phyloP scores from a whole-genome alignment of 768 basidiomycete species.

The Mycena pura region DNA sequence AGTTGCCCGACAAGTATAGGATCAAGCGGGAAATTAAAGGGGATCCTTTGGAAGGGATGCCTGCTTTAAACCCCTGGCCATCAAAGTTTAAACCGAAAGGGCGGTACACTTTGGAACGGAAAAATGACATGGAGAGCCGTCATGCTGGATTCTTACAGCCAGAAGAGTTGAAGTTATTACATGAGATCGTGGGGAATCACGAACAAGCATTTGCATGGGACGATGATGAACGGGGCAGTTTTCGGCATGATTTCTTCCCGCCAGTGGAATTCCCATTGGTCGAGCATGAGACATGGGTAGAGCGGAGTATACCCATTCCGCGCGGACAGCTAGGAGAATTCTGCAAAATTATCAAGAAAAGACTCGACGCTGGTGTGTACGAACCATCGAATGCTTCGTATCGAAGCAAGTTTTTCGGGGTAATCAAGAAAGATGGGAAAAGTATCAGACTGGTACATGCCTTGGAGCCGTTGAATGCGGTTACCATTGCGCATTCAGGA shows the following conservation, averaged over 20 bases:
- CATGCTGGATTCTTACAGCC: constrained; percentile 31
- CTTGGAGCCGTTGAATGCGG: constrained; percentile 34
- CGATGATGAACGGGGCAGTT: constrained; percentile 7
- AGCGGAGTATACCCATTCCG: constrained; percentile 24
- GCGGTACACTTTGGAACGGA: constrained; percentile 28
- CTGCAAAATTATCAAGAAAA: constrained; percentile 22
- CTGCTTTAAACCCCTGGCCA: constrained; percentile 22
- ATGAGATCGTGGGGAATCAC: constrained; percentile 29
- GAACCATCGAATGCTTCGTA: constrained; percentile 28
- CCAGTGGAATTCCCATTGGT: constrained; percentile 29
- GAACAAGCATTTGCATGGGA: constrained; percentile 22
- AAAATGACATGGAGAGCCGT: constrained; percentile 25
- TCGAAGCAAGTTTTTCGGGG: constrained; percentile 40
- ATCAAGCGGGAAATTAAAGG: constrained; percentile 29
- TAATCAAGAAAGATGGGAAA: constrained; percentile 32
- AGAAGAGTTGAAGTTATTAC: constrained; percentile 35
- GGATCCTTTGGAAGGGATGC: constrained; percentile 32
- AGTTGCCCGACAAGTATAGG: constrained; percentile 28
- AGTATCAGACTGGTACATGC: constrained; percentile 32
- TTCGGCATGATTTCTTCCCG: constrained; percentile 9
- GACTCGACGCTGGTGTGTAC: constrained; percentile 21
- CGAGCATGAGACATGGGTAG: constrained; percentile 31
- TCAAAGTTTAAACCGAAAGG: constrained; percentile 24
- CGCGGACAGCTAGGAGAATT: constrained; percentile 25
- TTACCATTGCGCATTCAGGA: constrained; percentile 29